phyloP scores from a whole-genome alignment of 352 stramenopile species.

The Globisporangium paddicum region DNA sequence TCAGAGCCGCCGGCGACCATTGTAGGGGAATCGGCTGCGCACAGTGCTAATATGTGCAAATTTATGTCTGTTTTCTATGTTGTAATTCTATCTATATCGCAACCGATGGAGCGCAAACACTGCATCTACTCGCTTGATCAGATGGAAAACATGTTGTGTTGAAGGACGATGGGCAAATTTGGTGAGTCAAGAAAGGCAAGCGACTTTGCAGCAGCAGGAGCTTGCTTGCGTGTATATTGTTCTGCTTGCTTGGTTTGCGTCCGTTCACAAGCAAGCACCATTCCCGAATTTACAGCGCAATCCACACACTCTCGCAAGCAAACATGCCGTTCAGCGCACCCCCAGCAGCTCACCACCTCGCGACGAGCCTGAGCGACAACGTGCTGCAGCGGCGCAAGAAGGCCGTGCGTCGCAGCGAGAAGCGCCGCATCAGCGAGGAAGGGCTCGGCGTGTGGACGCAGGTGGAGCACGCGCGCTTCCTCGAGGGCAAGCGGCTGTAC shows the following conservation, averaged over 20 bases:
- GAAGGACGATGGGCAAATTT: constrained; percentile 2
- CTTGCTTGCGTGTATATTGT: neutral
- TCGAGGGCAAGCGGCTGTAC: constrained; percentile 37
- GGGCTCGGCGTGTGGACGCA: constrained; percentile 36
- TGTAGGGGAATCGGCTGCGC: too few species aligned
- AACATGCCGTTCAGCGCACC: neutral
- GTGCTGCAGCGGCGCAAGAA: constrained; percentile 8
- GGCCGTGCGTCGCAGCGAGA: constrained; percentile 12
- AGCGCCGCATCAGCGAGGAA: constrained; percentile 26
- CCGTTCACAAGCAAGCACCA: neutral
- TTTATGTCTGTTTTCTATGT: too few species aligned
- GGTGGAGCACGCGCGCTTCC: constrained; percentile 38
- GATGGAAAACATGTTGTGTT: too few species aligned
- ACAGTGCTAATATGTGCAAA: too few species aligned
- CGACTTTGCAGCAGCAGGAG: too few species aligned
- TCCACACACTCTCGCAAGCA: neutral
- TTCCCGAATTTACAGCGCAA: constrained; percentile 19
- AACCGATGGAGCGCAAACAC: too few species aligned
- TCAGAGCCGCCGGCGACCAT: neutral
- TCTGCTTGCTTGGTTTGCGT: neutral
- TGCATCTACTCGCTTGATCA: too few species aligned
- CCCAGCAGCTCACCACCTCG: neutral
- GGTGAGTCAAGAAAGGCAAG: too few species aligned
- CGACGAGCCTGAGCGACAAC: neutral
- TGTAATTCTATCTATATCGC: too few species aligned